phyloP scores from a whole-genome alignment of 2,329 filamentous ascomycete genomes.

The Sporothrix phasma region DNA sequence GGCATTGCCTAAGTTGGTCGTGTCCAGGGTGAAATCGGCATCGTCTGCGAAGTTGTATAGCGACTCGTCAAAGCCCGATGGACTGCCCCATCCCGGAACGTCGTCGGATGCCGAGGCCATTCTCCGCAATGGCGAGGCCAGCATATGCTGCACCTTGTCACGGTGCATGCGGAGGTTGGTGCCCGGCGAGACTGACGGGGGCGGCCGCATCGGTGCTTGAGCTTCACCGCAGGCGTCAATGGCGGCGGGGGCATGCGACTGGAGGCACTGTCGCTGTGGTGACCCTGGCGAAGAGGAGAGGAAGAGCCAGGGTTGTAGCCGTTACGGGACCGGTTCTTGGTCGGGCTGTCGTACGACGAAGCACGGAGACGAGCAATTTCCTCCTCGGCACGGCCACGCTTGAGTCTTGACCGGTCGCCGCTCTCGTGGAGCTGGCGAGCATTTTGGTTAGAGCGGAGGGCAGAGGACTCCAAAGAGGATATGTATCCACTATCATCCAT shows the following conservation, averaged over 20 bases:
- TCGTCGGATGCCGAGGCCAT: constrained; percentile 26
- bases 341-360: constrained; percentile 88
- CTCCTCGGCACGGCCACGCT: constrained; percentile 85
- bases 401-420: constrained; percentile 62
- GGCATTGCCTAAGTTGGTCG: constrained; percentile 37
- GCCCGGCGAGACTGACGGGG: constrained; percentile 80
- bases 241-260: constrained; percentile 55
- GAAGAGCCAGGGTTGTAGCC: constrained; percentile 49
- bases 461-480: constrained; percentile 89
- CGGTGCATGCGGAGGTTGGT: constrained; percentile 86
- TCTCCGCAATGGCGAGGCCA: constrained; percentile 60
- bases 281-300: constrained; percentile 52
- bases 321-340: constrained; percentile 51
- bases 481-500: constrained; percentile 95
- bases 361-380: constrained; percentile 89
- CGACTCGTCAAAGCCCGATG: constrained; percentile 54
- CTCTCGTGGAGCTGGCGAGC: constrained; percentile 61
- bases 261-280: constrained; percentile 34
- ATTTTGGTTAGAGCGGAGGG: constrained; percentile 58
- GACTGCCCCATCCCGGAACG: constrained; percentile 48
- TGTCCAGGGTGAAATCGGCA: constrained; percentile 39
- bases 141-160: constrained; percentile 68
- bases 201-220: constrained; percentile 52
- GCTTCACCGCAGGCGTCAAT: constrained; percentile 73
- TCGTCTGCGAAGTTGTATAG: constrained; percentile 38